These are phyloP conservation scores for Alternaria viburni DNA, from an alignment of 2,329 filamentous ascomycete species.

Conservation along the genomic window DNA sequence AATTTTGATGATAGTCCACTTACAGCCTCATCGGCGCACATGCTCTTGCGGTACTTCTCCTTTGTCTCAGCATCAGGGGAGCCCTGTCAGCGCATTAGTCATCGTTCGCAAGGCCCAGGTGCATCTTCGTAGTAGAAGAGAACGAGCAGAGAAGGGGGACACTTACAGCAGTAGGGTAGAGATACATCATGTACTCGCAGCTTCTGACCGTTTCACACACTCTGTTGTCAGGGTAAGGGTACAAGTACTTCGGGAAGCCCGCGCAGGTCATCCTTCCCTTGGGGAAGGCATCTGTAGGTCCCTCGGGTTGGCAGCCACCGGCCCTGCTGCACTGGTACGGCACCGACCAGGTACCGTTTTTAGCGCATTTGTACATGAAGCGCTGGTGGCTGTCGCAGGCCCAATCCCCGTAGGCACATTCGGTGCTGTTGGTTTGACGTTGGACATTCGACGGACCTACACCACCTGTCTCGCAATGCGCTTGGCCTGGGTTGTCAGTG, in stretches of 20 bases:
- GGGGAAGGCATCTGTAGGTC: not conserved
- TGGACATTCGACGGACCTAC: not conserved
- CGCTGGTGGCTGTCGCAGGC: not conserved
- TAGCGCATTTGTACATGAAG: not conserved
- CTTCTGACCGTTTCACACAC: not conserved
- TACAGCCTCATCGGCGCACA: constrained; percentile 7
- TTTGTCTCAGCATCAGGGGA: not conserved
- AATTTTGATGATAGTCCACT: not conserved
- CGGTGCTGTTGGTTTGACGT: not conserved
- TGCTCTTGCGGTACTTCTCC: not conserved
- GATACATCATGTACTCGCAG: not conserved
- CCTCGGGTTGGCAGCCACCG: not conserved
- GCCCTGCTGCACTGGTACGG: not conserved
- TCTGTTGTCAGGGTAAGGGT: not conserved
- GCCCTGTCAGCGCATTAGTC: not conserved
- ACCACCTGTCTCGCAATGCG: constrained; percentile 4
- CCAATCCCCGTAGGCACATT: not conserved
- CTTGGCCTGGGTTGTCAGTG: not conserved
- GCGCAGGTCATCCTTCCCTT: not conserved
- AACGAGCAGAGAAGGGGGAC: not conserved
- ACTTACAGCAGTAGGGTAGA: not conserved
- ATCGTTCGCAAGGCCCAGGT: not conserved
- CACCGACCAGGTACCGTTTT: not conserved
- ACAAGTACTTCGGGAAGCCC: not conserved
- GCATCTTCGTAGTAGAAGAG: not conserved